phyloP scores from a whole-genome alignment of 2,329 filamentous ascomycete genomes.

The Arthrobotrys iridis region DNA sequence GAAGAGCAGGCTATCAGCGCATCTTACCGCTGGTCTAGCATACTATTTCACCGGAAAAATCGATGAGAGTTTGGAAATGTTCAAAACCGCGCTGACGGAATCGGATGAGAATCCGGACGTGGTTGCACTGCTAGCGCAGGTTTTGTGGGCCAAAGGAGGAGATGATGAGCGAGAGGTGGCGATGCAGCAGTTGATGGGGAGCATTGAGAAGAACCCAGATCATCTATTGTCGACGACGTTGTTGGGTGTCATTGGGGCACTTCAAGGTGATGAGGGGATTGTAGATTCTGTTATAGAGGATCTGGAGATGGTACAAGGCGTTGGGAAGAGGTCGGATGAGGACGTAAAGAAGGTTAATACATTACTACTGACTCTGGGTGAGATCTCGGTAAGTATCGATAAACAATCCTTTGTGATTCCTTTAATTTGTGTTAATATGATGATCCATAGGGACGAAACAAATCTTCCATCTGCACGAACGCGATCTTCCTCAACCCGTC shows the following conservation, averaged over 20 bases:
- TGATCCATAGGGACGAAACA: conserved; percentile 17
- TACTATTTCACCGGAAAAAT: conserved; percentile 76
- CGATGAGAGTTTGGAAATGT: conserved; percentile 77
- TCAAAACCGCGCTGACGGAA: conserved; percentile 81
- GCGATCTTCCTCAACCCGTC: conserved; percentile 81
- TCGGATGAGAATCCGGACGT: conserved; percentile 81
- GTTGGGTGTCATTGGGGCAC: conserved; percentile 81
- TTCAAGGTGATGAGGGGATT: conserved; percentile 81
- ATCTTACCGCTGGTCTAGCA: conserved; percentile 85
- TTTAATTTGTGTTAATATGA: not conserved
- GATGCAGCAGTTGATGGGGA: conserved; percentile 77
- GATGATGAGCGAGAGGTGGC: conserved; percentile 78
- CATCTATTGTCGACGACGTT: conserved; percentile 84
- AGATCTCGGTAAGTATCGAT: conserved; percentile 52
- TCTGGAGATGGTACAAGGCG: conserved; percentile 76
- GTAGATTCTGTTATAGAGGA: conserved; percentile 83
- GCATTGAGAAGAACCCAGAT: conserved; percentile 76
- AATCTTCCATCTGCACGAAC: conserved; percentile 65
- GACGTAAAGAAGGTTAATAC: conserved; percentile 77
- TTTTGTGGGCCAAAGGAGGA: conserved; percentile 89
- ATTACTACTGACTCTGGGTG: conserved; percentile 77
- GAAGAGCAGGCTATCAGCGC: conserved; percentile 81
- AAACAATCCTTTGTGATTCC: not conserved
- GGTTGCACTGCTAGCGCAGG: conserved; percentile 85
- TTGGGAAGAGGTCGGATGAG: conserved; percentile 69